A percentile compares a stretch with the other conserved stretches of the same genome.
Evolutionary conservation across 805 yeast genomes (phyloP).

Genomic region (Metschnikowia lochheadii): DNA sequence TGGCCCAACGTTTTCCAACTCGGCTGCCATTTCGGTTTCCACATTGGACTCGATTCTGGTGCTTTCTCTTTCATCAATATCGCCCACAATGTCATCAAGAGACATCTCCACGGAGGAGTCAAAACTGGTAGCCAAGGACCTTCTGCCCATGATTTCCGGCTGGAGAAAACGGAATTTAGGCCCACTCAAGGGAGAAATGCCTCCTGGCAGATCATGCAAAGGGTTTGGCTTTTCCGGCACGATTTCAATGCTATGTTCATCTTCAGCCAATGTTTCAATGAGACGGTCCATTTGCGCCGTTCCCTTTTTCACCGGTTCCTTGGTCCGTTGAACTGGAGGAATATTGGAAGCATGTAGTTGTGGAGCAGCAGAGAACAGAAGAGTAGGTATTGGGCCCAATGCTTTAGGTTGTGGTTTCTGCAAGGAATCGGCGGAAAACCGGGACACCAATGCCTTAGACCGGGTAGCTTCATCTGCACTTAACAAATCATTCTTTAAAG

Average conservation of each 20-base stretch:
- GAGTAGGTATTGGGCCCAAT: constrained; percentile 1
- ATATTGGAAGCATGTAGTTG: constrained; percentile 21
- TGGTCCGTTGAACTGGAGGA: constrained; percentile 7
- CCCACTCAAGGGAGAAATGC: constrained; percentile 27
- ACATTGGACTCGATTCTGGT: constrained; percentile 2
- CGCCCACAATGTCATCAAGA: constrained; percentile 12
- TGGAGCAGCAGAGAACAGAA: constrained; percentile 7
- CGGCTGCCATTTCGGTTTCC: constrained; percentile 6
- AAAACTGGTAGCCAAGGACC: constrained; percentile 9
- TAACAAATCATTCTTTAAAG: constrained; percentile 15
- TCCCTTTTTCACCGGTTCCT: constrained; percentile 30
- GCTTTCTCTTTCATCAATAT: constrained; percentile 9
- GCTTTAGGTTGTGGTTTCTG: constrained; percentile 14
- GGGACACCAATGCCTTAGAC: constrained; percentile 20
- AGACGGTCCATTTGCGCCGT: constrained; percentile 6
- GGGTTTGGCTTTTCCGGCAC: constrained; percentile 36
- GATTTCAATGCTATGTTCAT: constrained; percentile 45
- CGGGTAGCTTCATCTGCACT: constrained; percentile 20
- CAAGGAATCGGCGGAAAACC: constrained; percentile 24
- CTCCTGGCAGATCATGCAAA: constrained; percentile 8
- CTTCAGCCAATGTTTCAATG: constrained; percentile 22
- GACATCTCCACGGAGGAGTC: constrained; percentile 21
- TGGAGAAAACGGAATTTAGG: constrained; percentile 18
- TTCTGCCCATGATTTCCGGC: constrained; percentile 21
- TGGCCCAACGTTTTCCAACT: constrained; percentile 9